phyloP scores from a whole-genome alignment of 2,329 filamentous ascomycete genomes.

The Corinectria fuckeliana region DNA sequence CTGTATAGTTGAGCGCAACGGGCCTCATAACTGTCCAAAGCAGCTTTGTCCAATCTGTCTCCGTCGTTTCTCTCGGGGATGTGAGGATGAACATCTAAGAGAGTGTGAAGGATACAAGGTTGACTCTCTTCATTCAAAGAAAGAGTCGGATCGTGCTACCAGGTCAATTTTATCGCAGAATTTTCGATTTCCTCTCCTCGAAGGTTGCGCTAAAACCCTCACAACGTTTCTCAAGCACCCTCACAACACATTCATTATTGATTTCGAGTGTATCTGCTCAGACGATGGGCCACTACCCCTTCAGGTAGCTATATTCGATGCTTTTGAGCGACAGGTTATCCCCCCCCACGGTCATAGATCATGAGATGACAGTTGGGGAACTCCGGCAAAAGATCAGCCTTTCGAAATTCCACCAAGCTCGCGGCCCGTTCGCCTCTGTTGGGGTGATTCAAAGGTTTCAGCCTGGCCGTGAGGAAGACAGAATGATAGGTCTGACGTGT shows the following conservation, averaged over 20 bases:
- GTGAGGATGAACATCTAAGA: constrained; percentile 5
- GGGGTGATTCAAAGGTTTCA: background rate
- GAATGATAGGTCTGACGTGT: background rate
- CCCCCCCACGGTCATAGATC: background rate
- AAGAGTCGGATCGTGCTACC: constrained; percentile 2
- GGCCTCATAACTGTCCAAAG: constrained; percentile 2
- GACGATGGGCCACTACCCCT: background rate
- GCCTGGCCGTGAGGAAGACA: background rate
- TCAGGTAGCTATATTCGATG: constrained; percentile 3
- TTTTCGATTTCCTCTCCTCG: background rate
- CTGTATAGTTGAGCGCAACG: constrained; percentile 1
- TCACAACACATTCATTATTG: background rate
- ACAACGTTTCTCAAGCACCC: constrained; percentile 1
- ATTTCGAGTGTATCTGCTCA: background rate
- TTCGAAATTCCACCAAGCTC: background rate
- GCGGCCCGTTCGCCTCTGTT: background rate
- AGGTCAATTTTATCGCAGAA: constrained; percentile 1
- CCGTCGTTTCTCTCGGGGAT: constrained; percentile 1
- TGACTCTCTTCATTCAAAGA: background rate
- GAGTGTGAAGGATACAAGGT: constrained; percentile 1
- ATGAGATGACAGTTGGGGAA: background rate
- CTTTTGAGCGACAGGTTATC: background rate
- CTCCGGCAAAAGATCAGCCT: background rate
- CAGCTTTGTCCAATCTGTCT: constrained; percentile 4
- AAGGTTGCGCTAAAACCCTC: background rate